These are phyloP conservation scores for Radiomyces spectabilis DNA, from an alignment of 192 early-diverging fungal species.

Conservation along the genomic window DNA sequence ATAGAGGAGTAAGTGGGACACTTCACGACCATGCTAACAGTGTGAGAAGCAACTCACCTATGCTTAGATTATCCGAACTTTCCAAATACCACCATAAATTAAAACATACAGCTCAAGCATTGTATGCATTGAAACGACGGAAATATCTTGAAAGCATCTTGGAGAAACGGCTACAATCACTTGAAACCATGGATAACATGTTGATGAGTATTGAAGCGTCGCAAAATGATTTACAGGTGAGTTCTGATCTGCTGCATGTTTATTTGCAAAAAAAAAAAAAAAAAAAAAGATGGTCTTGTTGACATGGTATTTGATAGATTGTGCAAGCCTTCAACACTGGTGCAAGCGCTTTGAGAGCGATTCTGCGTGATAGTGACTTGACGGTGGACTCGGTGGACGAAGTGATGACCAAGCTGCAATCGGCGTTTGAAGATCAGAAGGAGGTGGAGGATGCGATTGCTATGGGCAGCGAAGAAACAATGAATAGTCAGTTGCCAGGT, in stretches of 20 bases:
- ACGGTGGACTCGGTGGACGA: constrained; percentile 44
- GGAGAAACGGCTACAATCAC: constrained; percentile 45
- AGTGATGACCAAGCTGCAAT: constrained; percentile 53
- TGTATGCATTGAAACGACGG: constrained; percentile 45
- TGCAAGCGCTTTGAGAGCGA: constrained; percentile 39
- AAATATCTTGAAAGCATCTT: constrained; percentile 44
- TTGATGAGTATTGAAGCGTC: constrained; percentile 55
- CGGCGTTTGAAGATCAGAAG: constrained; percentile 50
- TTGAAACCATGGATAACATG: constrained; percentile 55
- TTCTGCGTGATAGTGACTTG: constrained; percentile 38
- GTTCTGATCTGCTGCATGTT: too few species aligned
- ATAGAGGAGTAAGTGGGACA: constrained; percentile 42
- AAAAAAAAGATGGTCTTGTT: not conserved
- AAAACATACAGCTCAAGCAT: constrained; percentile 44
- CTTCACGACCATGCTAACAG: too few species aligned
- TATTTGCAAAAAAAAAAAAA: not conserved
- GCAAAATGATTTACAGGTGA: constrained; percentile 55
- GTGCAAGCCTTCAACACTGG: constrained; percentile 54
- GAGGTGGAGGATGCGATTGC: constrained; percentile 56
- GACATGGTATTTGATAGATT: constrained; percentile 28
- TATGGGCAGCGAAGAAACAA: too few species aligned
- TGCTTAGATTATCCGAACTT: too few species aligned
- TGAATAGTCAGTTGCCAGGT: too few species aligned
- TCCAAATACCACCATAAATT: too few species aligned
- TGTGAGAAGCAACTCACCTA: too few species aligned